A percentile compares a stretch with the other conserved stretches of the same genome.
phyloP scores from a whole-genome alignment of 176 grass and related monocot genomes.

The Zoysia japonica region DNA sequence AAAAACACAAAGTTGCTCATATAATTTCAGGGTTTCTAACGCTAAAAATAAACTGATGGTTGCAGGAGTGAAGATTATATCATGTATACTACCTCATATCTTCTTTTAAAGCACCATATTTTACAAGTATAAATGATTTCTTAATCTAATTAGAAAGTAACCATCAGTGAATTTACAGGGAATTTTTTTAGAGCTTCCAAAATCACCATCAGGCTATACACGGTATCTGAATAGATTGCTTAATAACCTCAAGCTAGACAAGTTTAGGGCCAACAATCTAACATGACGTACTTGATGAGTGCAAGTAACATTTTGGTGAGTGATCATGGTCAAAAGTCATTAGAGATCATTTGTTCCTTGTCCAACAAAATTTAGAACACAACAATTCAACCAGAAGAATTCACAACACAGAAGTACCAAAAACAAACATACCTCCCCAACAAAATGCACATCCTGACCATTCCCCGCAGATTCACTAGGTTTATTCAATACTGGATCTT shows the following conservation, averaged over 20 bases:
- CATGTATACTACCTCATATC: not conserved
- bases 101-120: constrained; percentile 20
- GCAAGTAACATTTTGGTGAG: constrained; percentile 14
- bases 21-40: constrained; percentile 18
- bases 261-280: constrained; percentile 1
- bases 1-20: not conserved
- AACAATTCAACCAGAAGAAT: not conserved
- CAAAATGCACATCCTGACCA: constrained; percentile 65
- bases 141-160: constrained; percentile 21
- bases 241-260: not conserved
- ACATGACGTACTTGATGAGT: not conserved
- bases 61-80: constrained; percentile 20
- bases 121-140: not conserved
- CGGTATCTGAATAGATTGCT: constrained; percentile 9
- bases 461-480: constrained; percentile 53
- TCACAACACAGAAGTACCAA: constrained; percentile 3
- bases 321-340: too few species aligned
- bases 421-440: constrained; percentile 68
- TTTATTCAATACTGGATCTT: constrained; percentile 50
- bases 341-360: not conserved
- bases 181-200: constrained; percentile 14
- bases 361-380: not conserved
- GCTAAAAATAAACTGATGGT: not conserved
- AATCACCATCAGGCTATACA: not conserved
- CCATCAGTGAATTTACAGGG: not conserved